These are phyloP conservation scores for Ogataea chonburiensis DNA, from an alignment of 805 yeast species.

Conservation along the genomic window DNA sequence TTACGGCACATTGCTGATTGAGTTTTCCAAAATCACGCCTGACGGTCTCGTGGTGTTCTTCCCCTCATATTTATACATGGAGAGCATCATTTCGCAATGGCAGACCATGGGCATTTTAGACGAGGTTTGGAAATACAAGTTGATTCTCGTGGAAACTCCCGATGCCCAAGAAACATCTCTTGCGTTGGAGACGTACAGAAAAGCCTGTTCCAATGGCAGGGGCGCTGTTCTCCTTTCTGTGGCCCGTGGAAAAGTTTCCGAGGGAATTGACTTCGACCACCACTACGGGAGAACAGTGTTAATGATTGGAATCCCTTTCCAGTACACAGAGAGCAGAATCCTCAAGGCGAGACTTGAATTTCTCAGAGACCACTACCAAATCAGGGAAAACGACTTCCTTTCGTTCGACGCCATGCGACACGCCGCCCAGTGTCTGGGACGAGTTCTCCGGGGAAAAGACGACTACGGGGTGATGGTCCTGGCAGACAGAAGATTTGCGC, in stretches of 20 bases:
- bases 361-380: conserved; percentile 86
- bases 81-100: conserved; percentile 97
- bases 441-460: conserved; percentile 96
- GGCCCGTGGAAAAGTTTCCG: conserved; percentile 98
- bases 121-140: conserved; percentile 97
- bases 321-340: conserved; percentile 95
- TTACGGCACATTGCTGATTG: conserved; percentile 89
- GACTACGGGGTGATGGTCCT: conserved; percentile 98
- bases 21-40: conserved; percentile 92
- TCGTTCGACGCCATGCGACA: conserved; percentile 99
- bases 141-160: conserved; percentile 95
- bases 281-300: conserved; percentile 96
- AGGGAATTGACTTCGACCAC: conserved; percentile 98
- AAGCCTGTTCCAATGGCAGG: conserved; percentile 95
- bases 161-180: conserved; percentile 98
- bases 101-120: conserved; percentile 97
- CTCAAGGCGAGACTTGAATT: conserved; percentile 93
- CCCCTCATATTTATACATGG: conserved; percentile 97
- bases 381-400: conserved; percentile 88
- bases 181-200: conserved; percentile 92
- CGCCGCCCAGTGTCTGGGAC: conserved; percentile 97
- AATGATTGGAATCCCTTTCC: conserved; percentile 99
- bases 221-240: conserved; percentile 96
- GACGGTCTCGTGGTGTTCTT: conserved; percentile 98
- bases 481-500: conserved; percentile 89